These are phyloP conservation scores for Daldinia sp. DNA, from an alignment of 2,329 filamentous ascomycete genomes.

Conservation along the genomic window DNA sequence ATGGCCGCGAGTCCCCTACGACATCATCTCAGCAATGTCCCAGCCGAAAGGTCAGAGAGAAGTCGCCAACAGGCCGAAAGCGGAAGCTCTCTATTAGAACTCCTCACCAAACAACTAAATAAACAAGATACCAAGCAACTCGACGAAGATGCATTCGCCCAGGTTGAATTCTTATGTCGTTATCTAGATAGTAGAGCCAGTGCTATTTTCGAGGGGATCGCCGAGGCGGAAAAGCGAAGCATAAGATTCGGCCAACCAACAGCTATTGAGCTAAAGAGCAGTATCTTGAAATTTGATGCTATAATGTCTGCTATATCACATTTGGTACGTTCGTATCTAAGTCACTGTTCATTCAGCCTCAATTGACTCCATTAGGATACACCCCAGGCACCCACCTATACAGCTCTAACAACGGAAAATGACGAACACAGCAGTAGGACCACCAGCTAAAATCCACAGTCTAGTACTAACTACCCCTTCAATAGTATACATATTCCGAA, in stretches of 20 bases:
- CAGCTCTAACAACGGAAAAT: conserved; percentile 53
- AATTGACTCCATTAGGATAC: conserved; percentile 45
- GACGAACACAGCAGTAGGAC: conserved; percentile 49
- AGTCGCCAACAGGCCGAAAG: conserved; percentile 56
- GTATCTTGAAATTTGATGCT: conserved; percentile 63
- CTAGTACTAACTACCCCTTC: not conserved
- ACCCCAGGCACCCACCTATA: conserved; percentile 50
- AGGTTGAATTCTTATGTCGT: conserved; percentile 69
- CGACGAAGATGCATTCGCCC: conserved; percentile 62
- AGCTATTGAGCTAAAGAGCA: conserved; percentile 54
- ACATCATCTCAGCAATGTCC: conserved; percentile 63
- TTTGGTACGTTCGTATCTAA: conserved; percentile 45
- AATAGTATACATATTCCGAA: conserved; percentile 66
- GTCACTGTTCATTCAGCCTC: conserved; percentile 15
- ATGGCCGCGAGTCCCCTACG: conserved; percentile 72
- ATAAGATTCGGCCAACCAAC: conserved; percentile 70
- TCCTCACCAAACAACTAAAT: conserved; percentile 59
- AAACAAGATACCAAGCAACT: conserved; percentile 56
- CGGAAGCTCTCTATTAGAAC: conserved; percentile 55
- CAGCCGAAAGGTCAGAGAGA: conserved; percentile 59
- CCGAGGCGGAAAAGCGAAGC: conserved; percentile 72
- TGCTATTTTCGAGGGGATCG: conserved; percentile 71
- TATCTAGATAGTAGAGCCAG: conserved; percentile 66
- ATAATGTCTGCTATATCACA: conserved; percentile 57
- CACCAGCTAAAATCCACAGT: not conserved